These are phyloP conservation scores for Aureobasidium sp. DNA, from an alignment of 2,329 filamentous ascomycete genomes.

Conservation along the genomic window DNA sequence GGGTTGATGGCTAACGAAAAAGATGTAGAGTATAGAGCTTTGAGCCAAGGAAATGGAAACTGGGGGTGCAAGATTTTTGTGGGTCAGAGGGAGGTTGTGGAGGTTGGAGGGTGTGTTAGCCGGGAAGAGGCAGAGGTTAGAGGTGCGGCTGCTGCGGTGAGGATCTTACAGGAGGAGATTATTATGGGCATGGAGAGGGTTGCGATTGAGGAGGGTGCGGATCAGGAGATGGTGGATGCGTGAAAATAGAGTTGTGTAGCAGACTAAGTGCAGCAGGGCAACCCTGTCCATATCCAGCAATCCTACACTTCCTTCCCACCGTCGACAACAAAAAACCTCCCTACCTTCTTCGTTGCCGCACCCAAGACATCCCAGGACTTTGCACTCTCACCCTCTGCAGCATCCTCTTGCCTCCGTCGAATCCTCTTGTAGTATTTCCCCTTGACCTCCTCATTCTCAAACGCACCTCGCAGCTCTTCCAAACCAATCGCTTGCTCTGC, in stretches of 20 bases:
- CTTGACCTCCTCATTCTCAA: conserved; percentile 54
- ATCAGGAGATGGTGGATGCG: background rate
- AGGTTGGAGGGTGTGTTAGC: conserved; percentile 28
- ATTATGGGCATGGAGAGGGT: background rate
- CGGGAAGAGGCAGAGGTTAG: conserved; percentile 34
- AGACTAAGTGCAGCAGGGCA: background rate
- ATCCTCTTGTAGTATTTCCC: conserved; percentile 49
- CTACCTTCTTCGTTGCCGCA: conserved; percentile 58
- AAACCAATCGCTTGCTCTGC: conserved; percentile 54
- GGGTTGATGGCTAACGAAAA: conserved; percentile 50
- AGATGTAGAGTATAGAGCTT: conserved; percentile 47
- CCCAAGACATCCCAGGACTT: conserved; percentile 67
- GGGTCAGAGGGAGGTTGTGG: conserved; percentile 29
- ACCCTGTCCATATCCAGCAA: background rate
- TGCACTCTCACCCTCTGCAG: conserved; percentile 33
- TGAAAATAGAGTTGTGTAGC: background rate
- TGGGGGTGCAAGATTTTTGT: conserved; percentile 32
- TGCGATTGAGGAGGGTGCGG: background rate
- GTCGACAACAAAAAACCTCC: conserved; percentile 72
- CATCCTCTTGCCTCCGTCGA: conserved; percentile 38
- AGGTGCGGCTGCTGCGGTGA: conserved; percentile 24
- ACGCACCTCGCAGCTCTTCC: conserved; percentile 48
- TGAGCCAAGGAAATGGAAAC: conserved; percentile 1
- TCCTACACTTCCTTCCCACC: conserved; percentile 38
- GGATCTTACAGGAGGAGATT: conserved; percentile 4